A percentile compares a stretch with the other conserved stretches of the same genome.
phyloP scores from a whole-genome alignment of 1,284 basidiomycete species.

The Rhodotorula glutinis region DNA sequence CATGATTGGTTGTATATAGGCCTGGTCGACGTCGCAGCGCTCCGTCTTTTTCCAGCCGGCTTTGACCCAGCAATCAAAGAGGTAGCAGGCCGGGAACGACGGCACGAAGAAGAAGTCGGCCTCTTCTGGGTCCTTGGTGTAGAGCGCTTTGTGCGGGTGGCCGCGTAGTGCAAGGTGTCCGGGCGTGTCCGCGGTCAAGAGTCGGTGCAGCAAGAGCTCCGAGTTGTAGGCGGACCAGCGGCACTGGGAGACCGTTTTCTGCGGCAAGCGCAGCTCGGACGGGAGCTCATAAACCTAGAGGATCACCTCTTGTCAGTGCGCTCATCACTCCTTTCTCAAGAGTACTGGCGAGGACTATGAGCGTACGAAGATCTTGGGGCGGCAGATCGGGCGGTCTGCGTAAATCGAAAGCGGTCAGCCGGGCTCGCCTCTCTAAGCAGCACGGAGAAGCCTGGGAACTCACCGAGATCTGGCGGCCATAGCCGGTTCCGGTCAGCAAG shows the following conservation, averaged over 20 bases:
- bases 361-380: slow-evolving; percentile 25
- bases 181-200: slow-evolving; percentile 6
- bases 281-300: slow-evolving; percentile 36
- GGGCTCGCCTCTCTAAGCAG: too few species aligned
- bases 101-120: slow-evolving; percentile 37
- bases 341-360: too few species aligned
- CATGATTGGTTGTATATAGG: slow-evolving; percentile 31
- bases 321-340: too few species aligned
- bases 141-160: slow-evolving; percentile 1
- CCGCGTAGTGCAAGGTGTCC: background rate
- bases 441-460: background rate
- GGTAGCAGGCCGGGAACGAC: slow-evolving; percentile 35
- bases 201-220: slow-evolving; percentile 26
- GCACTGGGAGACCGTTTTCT: slow-evolving; percentile 23
- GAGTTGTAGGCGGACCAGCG: slow-evolving; percentile 41
- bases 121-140: slow-evolving; percentile 18
- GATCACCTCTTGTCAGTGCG: too few species aligned
- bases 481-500: slow-evolving; percentile 19
- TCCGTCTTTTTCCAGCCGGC: slow-evolving; percentile 29
- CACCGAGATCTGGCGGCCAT: slow-evolving; percentile 31
- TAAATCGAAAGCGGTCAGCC: too few species aligned
- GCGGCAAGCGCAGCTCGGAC: slow-evolving; percentile 16
- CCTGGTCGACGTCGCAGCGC: slow-evolving; percentile 31
- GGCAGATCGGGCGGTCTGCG: slow-evolving; percentile 25
- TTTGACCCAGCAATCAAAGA: slow-evolving; percentile 37